Evolutionary conservation across 805 yeast species (phyloP).

Genomic region (Candida oleophila): DNA sequence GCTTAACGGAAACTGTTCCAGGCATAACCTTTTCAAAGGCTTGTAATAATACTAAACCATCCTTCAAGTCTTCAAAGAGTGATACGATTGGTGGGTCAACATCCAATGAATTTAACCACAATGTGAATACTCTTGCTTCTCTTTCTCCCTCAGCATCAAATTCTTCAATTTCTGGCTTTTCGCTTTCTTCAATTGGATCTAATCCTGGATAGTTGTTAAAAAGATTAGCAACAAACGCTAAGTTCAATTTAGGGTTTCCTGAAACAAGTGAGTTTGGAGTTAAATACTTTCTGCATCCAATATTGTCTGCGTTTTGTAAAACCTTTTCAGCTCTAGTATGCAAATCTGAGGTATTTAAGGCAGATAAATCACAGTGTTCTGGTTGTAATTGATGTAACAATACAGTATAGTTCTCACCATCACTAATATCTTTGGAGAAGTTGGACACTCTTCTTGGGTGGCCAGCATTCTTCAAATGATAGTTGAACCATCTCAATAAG

Average conservation of each 20-base stretch:
- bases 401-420: constrained; percentile 94
- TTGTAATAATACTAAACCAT: constrained; percentile 83
- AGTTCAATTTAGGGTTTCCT: constrained; percentile 94
- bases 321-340: constrained; percentile 85
- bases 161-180: constrained; percentile 92
- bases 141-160: constrained; percentile 99
- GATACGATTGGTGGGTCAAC: constrained; percentile 93
- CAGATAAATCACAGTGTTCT: constrained; percentile 73
- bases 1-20: constrained; percentile 77
- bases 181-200: constrained; percentile 90
- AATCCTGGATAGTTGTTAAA: constrained; percentile 97
- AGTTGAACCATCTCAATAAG: constrained; percentile 94
- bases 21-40: constrained; percentile 96
- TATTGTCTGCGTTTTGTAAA: constrained; percentile 80
- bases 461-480: constrained; percentile 89
- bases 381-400: constrained; percentile 87
- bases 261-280: constrained; percentile 91
- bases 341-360: constrained; percentile 75
- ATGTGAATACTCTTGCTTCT: constrained; percentile 96
- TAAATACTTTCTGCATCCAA: constrained; percentile 90
- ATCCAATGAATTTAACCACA: constrained; percentile 95
- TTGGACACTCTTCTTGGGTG: constrained; percentile 84
- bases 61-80: constrained; percentile 91
- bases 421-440: constrained; percentile 84
- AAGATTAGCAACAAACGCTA: constrained; percentile 95